These are phyloP conservation scores for Macrophomina tecta DNA, from an alignment of 2,329 filamentous ascomycete genomes.

Conservation along the genomic window DNA sequence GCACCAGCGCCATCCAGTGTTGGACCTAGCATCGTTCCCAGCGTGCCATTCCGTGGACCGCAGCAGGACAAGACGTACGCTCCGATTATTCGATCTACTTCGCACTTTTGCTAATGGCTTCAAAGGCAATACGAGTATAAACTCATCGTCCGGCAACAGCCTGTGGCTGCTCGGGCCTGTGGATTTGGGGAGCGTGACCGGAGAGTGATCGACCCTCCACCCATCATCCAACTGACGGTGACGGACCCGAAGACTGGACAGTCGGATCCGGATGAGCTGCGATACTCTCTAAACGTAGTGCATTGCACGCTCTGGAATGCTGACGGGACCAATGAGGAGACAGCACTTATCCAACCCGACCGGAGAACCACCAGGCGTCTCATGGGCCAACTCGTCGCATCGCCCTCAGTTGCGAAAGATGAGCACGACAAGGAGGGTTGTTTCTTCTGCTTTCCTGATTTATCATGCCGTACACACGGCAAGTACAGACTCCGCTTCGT, in stretches of 20 bases:
- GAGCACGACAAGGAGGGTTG: constrained; percentile 75
- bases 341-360: constrained; percentile 71
- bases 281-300: constrained; percentile 72
- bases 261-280: constrained; percentile 63
- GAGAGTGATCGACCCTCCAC: constrained; percentile 81
- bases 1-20: constrained; percentile 35
- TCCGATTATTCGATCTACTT: background rate
- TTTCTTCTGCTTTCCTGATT: constrained; percentile 85
- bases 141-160: constrained; percentile 76
- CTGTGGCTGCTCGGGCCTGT: constrained; percentile 77
- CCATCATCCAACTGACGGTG: constrained; percentile 76
- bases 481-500: constrained; percentile 77
- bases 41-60: constrained; percentile 23
- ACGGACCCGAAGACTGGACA: constrained; percentile 60
- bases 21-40: constrained; percentile 31
- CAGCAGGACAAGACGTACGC: constrained; percentile 28
- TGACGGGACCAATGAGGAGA: constrained; percentile 69
- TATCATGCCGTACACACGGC: constrained; percentile 79
- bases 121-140: constrained; percentile 45
- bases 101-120: constrained; percentile 22
- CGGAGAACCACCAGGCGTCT: constrained; percentile 74
- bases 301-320: constrained; percentile 79
- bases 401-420: constrained; percentile 77
- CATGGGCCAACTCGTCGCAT: constrained; percentile 80
- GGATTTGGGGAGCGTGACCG: constrained; percentile 84